Evolutionary conservation across 1,284 basidiomycete species (phyloP), one percentile per base, ranked within the genome.

Genomic region (Pisolithus thermaeus): DNA sequence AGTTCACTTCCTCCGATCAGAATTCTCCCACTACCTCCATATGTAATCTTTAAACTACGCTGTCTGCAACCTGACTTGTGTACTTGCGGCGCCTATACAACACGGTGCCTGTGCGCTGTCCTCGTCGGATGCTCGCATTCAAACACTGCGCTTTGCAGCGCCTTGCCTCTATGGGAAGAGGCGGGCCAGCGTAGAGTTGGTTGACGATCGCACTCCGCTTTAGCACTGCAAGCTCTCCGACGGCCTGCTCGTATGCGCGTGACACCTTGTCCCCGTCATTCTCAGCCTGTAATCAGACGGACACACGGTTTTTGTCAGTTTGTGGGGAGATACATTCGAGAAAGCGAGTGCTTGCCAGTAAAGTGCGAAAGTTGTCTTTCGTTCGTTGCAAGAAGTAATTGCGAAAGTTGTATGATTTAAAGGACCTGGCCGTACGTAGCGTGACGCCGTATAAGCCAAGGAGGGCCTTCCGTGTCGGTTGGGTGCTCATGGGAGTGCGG

Each of bases 391-490:
- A 56, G 61, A 94, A 94, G 70, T 92, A 93, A 50, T 83, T 73
- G 40, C 88, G 77, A 69, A 92, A 94, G 70, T 93, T 93, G 73
- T 93, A 94, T 12, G 88, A 88, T 64, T 81, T 81, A 73, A 92
- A 94, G 7, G 83, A 79, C 51, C 76, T 73, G 9, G 89, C 82
- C 3, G 86, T 79, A 52, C 83, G 78, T 46, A 91, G 75, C 59
- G 79, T 83, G n/a, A 79, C 72, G 27, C 78, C 69, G 65, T 92
- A 92, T 16, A 93, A 78, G 44, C 76, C 75, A 46, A 84, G 73
- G 32, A 92, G 73, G 16, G 85, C 78, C 40, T 80, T 72, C 44
- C 78, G 75, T 37, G 78, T 80, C 11, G 87, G 85, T 52, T 79
- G 65, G 9, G 73, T 65, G 23, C 73, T 64, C 70, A 72, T 73